Base-by-base conservation (phyloP, 768 basidiomycete species). In the Hemileccinum rubropunctum region DNA sequence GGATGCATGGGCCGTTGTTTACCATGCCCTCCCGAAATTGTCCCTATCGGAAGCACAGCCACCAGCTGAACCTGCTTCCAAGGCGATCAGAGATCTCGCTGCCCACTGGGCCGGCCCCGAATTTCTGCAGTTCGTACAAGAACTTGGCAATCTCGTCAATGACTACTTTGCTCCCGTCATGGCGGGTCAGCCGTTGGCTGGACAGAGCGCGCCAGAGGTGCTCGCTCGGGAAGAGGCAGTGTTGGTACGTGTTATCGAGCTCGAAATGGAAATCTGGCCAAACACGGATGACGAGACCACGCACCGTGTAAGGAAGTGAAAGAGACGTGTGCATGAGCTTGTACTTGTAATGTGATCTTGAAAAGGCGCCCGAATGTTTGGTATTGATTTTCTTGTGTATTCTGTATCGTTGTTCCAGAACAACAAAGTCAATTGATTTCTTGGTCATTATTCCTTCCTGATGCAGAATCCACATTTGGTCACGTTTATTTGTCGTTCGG, bases 231-330 rank as follows among this genome's bases (percentile, higher is more conserved):
- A 79, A 32, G 78, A 82, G 57, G 70, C 60, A 3, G 74, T 83
- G 26, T 86, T 82, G 82, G 65, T 56, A 13, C 72, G 83, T 15
- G 79, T 83, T 12, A 51, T 84, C 1, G 83, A 85, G 52, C 71
- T 87, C 0, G 84, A 87, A 59, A 72, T 68, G 28, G 74, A 62
- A 4, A 84, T 85, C 58, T 84, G 83, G 83, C 83, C 82, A 2
- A 52, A 63, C 9, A 67, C 64, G 11, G 73, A 70, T 3, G 79
- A 71, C 15, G 70, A 73, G 33, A 50, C 52, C 7, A 45, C 33
- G 1, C 48, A 54, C 8, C 48, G 36, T 26, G 48, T 12, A 23
- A 27, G 3, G 9, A 27, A 52, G 38, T 43, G 28, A n/a, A n/a
- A n/a, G n/a, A n/a, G n/a, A n/a, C n/a, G n/a, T n/a, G n/a, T n/a